Evolutionary conservation across 805 yeast genomes (phyloP), one percentile per base, ranked within the genome.

Genomic region (Tetrapisispora nanseiensis): DNA sequence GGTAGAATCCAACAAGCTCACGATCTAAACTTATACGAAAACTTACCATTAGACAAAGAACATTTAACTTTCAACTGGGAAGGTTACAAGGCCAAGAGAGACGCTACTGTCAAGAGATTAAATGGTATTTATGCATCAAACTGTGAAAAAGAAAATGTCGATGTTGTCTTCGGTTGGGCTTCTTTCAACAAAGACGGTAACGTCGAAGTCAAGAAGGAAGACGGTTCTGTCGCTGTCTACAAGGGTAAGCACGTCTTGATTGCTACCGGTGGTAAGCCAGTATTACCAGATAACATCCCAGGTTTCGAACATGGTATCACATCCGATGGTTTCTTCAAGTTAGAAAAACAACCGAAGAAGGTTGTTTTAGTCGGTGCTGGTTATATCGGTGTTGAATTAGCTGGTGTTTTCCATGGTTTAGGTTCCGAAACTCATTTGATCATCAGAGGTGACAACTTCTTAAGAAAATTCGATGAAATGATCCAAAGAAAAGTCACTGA

Each of bases 281-380:
- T 79, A 26, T 63, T 51, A 28, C 95, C 97, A 27, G 51, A 48
- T n/a, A 61, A 68, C 21, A 77, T 87, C 38, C 81, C 80, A 42
- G 97, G 97, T 39, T 76, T 80, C 39, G 92, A 87, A 56, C 70
- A 72, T 45, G 97, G 96, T 45, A 80, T 78, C 46, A 78, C 82
- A 41, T 86, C 96, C 18, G 95, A 92, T 62, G 95, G 95, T 0
- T 92, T 92, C 62, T 92, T 92, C 59, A 76, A 75, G 49, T 70
- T 92, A 51, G 80, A 75, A 46, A 57, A 67, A 38, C 97, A 89
- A 66, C 98, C 99, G 40, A 81, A 86, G 65, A 74, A 80, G 38
- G 97, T 90, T 23, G 97, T 94, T 1, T 73, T 92, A 47, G 95
- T 92, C 11, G 99, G 99, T 54, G 96, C 96, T 30, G 99, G 99